Evolutionary conservation across 345 rosid genomes (phyloP).

Genomic region (Carallia pectinifolia): DNA sequence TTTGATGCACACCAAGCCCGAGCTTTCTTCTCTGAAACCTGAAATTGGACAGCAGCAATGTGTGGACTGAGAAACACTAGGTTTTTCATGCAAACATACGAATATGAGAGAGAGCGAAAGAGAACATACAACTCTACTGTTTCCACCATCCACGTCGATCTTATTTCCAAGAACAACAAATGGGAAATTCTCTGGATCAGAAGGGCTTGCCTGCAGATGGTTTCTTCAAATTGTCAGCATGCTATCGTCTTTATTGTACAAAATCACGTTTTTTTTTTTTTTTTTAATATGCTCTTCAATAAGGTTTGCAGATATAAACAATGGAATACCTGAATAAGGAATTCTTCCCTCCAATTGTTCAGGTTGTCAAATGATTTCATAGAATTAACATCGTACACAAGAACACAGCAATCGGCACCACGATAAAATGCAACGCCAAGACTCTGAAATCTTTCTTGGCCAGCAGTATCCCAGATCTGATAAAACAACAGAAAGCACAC

Average conservation of each 20-base stretch:
- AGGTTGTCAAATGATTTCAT: conserved; percentile 25
- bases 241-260: too few relatives aligned
- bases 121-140: conserved; percentile 17
- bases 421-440: conserved; percentile 25
- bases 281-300: not conserved
- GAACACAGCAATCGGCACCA: conserved; percentile 23
- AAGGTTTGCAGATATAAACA: not conserved
- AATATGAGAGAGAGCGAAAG: not conserved
- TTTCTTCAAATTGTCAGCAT: not conserved
- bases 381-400: conserved; percentile 21
- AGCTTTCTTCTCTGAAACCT: conserved; percentile 91
- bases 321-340: conserved; percentile 19
- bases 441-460: conserved; percentile 24
- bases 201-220: conserved; percentile 20
- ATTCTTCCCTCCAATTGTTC: conserved; percentile 23
- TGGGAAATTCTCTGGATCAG: conserved; percentile 23
- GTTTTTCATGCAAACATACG: not conserved
- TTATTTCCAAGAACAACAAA: conserved; percentile 25
- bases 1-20: conserved; percentile 92
- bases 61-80: not conserved
- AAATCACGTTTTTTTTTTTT: not conserved
- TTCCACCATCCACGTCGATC: conserved; percentile 23
- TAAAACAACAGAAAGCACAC: not conserved
- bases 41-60: not conserved
- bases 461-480: conserved; percentile 25